These are phyloP conservation scores for Blastocystis sp. DNA, from an alignment of 352 stramenopile species.

Conservation along the genomic window DNA sequence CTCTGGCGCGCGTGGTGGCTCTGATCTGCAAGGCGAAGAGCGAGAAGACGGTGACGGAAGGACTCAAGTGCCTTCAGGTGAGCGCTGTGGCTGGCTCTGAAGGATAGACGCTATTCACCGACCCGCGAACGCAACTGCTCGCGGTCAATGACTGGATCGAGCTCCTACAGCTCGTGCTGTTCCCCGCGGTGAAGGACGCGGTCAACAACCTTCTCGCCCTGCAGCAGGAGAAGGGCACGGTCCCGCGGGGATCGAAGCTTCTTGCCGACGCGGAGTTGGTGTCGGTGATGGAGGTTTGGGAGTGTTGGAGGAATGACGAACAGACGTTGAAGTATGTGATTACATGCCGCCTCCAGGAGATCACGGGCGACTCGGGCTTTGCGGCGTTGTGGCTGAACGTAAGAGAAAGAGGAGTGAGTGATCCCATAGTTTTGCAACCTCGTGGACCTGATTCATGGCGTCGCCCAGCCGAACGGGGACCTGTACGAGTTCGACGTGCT, in stretches of 20 bases:
- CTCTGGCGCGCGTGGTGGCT: constrained; percentile 24
- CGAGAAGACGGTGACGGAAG: constrained; percentile 8
- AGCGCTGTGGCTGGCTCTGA: neutral
- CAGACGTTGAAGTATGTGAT: constrained; percentile 50
- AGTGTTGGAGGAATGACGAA: neutral
- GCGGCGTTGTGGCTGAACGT: constrained; percentile 23
- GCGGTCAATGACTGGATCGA: constrained; percentile 23
- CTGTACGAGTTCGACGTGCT: constrained; percentile 25
- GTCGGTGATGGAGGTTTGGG: constrained; percentile 30
- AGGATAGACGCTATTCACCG: constrained; percentile 39
- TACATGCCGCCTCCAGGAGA: neutral
- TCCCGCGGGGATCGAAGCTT: constrained; percentile 35
- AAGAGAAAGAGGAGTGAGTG: neutral
- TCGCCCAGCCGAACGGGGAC: neutral
- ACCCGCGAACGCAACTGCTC: constrained; percentile 5
- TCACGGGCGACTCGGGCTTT: constrained; percentile 18
- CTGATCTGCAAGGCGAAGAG: constrained; percentile 57
- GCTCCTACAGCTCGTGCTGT: constrained; percentile 37
- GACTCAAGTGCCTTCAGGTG: constrained; percentile 54
- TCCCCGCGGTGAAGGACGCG: constrained; percentile 53
- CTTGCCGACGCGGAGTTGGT: neutral
- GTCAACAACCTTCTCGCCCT: constrained; percentile 25
- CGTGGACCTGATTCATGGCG: constrained; percentile 27
- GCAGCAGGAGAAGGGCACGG: neutral
- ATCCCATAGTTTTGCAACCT: constrained; percentile 48